Evolutionary conservation across 2,329 filamentous ascomycete genomes (phyloP), one percentile per base, ranked within the genome.

Genomic region (Coniochaeta prunicola): DNA sequence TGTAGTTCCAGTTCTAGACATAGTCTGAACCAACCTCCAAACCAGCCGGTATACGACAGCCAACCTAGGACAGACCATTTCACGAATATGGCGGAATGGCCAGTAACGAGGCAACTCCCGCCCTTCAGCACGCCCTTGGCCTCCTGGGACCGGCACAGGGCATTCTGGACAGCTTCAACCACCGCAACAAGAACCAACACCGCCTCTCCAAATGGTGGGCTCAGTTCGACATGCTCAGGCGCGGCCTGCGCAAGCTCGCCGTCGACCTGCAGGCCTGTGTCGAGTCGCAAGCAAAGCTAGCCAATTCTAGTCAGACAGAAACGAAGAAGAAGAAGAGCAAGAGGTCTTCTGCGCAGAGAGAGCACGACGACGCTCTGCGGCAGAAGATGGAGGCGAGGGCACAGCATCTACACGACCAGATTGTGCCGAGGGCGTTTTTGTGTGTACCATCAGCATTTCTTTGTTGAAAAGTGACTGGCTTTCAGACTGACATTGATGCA

Each of bases 121-220:
- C n/a, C 33, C 57, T 59, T 19, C 59, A 64, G 6, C 24, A 64
- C 28, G 60, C 67, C 45, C 62, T 66, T 57, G 61, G 64, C 54
- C 64, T 68, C 28, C 73, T 84, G 48, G 59, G 66, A 2, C 70
- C 76, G 2, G 68, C 79, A 30, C 65, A 76, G 30, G 70, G 81
- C 56, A 74, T 92, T 53, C 83, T 97, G 50, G 80, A 88, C 67
- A 82, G 89, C 64, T 83, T 96, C 66, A 84, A 87, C 72, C 86
- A 91, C 70, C 90, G 92, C 67, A 94, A 97, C 77, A 88, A 87
- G 69, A 97, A 97, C 76, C 93, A 97, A 75, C 93, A 97, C 73
- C 86, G 86, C 58, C 80, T 82, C 62, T 83, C 87, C 31, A 84
- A 85, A 69, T 99, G 93, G 93, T 97, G 90, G 85, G 70, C 75